These are phyloP conservation scores for Botrytis fragariae DNA, from an alignment of 2,329 filamentous ascomycete species.

Conservation along the genomic window DNA sequence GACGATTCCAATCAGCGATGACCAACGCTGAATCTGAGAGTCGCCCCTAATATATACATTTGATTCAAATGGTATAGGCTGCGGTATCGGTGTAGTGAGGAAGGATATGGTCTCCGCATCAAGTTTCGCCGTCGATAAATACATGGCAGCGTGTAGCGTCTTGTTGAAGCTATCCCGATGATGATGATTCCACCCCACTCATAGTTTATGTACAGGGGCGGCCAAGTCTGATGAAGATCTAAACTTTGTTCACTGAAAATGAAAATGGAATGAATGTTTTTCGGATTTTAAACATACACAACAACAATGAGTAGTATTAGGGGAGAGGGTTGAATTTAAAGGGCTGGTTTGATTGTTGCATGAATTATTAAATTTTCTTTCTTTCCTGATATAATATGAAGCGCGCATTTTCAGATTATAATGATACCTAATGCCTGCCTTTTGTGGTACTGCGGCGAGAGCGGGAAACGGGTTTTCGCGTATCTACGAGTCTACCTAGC, in stretches of 20 bases:
- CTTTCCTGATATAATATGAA: neutral
- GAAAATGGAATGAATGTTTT: neutral
- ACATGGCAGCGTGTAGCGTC: constrained; percentile 34
- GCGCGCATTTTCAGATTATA: neutral
- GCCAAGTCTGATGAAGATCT: constrained; percentile 16
- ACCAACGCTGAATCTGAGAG: constrained; percentile 68
- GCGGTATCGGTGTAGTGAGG: constrained; percentile 18
- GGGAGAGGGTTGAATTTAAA: no score
- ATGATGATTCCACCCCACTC: constrained; percentile 28
- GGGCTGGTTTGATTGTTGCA: constrained; percentile 3
- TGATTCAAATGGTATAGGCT: neutral
- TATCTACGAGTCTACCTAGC: constrained; percentile 1
- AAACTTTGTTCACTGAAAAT: neutral
- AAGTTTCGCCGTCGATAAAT: constrained; percentile 29
- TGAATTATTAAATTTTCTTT: neutral
- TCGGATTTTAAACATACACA: neutral
- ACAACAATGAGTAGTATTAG: neutral
- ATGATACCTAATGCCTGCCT: neutral
- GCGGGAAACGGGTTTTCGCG: constrained; percentile 1
- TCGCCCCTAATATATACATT: constrained; percentile 35
- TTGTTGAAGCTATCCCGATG: constrained; percentile 20
- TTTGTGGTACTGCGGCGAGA: neutral
- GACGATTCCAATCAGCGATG: constrained; percentile 88
- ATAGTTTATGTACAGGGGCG: constrained; percentile 19
- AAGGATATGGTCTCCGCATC: constrained; percentile 26